phyloP scores from a whole-genome alignment of 192 early-diverging fungal genomes.

The Entophlyctis helioformis region DNA sequence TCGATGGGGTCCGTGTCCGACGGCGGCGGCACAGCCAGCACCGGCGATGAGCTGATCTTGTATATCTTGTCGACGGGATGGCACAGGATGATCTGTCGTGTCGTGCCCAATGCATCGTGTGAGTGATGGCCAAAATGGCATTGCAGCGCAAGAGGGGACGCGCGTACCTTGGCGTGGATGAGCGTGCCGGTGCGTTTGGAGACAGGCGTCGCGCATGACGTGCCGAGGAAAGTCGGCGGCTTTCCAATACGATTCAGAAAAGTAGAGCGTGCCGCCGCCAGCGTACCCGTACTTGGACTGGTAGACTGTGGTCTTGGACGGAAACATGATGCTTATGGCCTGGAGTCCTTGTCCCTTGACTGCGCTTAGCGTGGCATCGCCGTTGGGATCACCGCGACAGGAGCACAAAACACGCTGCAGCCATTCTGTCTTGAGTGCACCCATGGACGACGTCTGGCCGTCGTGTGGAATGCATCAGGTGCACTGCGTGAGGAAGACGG shows the following conservation, averaged over 20 bases:
- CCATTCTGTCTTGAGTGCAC: no score
- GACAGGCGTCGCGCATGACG: constrained; percentile 6
- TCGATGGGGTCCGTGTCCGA: not conserved
- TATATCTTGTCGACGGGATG: no score
- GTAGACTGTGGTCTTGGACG: constrained; percentile 8
- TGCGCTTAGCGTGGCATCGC: not conserved
- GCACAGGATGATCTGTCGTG: no score
- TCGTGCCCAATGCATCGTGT: no score
- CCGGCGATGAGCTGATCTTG: no score
- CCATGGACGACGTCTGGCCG: no score
- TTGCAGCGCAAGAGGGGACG: not conserved
- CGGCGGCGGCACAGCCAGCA: not conserved
- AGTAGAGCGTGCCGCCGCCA: constrained; percentile 17
- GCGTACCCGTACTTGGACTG: constrained; percentile 6
- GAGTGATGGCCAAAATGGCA: no score
- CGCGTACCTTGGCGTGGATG: constrained; percentile 13
- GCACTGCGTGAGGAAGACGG: no score
- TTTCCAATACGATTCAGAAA: constrained; percentile 2
- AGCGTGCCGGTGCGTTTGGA: constrained; percentile 7
- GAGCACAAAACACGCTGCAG: no score
- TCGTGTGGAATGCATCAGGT: no score
- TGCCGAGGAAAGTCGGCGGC: not conserved
- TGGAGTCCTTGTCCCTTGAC: not conserved
- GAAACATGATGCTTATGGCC: constrained; percentile 12
- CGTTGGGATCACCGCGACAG: no score